A percentile compares a stretch with the other conserved stretches of the same genome.
These are phyloP conservation scores for Starmerella stigmatis DNA, from an alignment of 805 yeast species.

Conservation along the genomic window DNA sequence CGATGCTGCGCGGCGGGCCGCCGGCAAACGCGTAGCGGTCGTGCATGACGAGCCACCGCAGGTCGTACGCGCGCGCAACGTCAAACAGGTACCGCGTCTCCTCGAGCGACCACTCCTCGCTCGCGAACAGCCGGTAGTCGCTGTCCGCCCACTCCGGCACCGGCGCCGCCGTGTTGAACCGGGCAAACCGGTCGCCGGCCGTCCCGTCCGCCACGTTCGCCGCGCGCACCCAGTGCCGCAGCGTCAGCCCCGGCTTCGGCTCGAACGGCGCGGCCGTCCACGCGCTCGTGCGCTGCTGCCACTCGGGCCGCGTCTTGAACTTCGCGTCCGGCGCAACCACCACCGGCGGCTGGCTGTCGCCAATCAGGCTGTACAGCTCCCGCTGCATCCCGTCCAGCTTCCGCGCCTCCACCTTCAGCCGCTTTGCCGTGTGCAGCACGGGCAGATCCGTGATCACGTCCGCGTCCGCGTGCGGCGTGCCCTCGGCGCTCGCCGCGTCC, in stretches of 20 bases:
- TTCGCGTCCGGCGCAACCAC: conserved; percentile 41
- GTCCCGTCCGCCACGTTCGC: conserved; percentile 17
- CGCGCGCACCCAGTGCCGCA: conserved; percentile 74
- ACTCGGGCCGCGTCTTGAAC: conserved; percentile 55
- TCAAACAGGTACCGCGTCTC: conserved; percentile 76
- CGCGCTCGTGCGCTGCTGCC: conserved; percentile 57
- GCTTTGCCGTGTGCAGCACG: conserved; percentile 25
- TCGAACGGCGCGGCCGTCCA: conserved; percentile 67
- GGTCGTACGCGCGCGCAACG: conserved; percentile 42
- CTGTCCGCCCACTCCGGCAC: conserved; percentile 59
- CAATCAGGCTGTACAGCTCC: conserved; percentile 76
- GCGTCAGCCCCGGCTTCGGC: conserved; percentile 40
- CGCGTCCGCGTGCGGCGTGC: conserved; percentile 7
- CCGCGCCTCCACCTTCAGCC: conserved; percentile 28
- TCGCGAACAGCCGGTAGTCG: conserved; percentile 44
- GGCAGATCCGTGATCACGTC: conserved; percentile 17
- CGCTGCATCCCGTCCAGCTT: conserved; percentile 64
- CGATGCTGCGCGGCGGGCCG: conserved; percentile 41
- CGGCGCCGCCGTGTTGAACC: conserved; percentile 56
- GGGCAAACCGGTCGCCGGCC: conserved; percentile 57
- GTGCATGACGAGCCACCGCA: conserved; percentile 58
- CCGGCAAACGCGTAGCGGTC: conserved; percentile 41
- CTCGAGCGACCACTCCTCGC: conserved; percentile 54
- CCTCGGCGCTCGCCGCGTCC: background rate
- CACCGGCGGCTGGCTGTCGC: conserved; percentile 84